Percentiles rank a stretch among this genome's conserved stretches.
Conservation (phyloP, 129 eudicot species). For the Saposhnikovia divaricata region DNA sequence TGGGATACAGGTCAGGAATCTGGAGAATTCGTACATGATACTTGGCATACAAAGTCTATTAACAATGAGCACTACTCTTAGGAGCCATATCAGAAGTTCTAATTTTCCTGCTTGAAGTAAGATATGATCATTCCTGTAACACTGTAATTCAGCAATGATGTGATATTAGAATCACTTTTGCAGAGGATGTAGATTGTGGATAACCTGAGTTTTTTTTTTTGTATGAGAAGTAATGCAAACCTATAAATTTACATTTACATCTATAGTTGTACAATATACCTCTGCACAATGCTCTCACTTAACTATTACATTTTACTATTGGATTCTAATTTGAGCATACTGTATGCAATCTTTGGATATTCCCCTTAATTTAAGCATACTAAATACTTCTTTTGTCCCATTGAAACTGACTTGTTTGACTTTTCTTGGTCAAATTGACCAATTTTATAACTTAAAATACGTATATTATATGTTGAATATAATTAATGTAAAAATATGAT, state of each 20-base stretch:
- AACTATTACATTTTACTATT: background rate
- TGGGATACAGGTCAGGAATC: slow-evolving; percentile 85
- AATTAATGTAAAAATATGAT: too few species aligned
- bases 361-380: background rate
- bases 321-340: background rate
- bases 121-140: background rate
- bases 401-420: too few species aligned
- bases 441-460: too few species aligned
- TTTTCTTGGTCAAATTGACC: too few species aligned
- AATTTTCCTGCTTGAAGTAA: background rate
- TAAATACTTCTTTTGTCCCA: background rate
- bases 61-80: background rate
- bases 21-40: slow-evolving; percentile 52
- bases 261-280: background rate
- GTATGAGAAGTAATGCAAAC: background rate
- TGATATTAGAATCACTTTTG: background rate
- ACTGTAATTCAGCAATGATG: background rate
- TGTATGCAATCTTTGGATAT: background rate
- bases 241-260: background rate
- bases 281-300: background rate
- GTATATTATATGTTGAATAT: too few species aligned
- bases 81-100: background rate
- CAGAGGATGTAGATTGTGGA: background rate
- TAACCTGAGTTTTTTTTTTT: background rate
- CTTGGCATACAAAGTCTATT: slow-evolving; percentile 1